phyloP scores from a whole-genome alignment of 176 grass and related monocot species.

The Carex littledalei region DNA sequence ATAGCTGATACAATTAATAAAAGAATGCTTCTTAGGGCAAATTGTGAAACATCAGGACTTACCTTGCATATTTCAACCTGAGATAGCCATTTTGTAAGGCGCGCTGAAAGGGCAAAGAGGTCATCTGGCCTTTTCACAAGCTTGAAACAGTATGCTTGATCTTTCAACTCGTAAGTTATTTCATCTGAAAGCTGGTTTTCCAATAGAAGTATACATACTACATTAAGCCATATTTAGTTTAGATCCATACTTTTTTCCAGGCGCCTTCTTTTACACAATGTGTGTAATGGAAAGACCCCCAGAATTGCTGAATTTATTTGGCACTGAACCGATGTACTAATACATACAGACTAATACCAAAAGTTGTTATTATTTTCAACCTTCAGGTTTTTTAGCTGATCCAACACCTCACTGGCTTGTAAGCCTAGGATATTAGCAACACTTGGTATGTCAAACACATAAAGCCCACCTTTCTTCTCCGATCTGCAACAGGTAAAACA shows the following conservation, averaged over 20 bases:
- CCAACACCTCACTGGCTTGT: conserved; percentile 49
- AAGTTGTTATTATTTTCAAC: conserved; percentile 34
- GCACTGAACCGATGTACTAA: neutral
- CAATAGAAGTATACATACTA: neutral
- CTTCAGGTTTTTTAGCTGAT: conserved; percentile 79
- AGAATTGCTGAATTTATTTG: neutral
- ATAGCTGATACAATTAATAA: neutral
- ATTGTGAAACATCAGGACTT: neutral
- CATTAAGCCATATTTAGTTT: neutral
- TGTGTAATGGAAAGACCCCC: neutral
- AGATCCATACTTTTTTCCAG: neutral
- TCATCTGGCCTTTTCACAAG: conserved; percentile 78
- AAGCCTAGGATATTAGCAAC: conserved; percentile 58
- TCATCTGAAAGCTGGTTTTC: conserved; percentile 66
- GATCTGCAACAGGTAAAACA: conserved; percentile 36
- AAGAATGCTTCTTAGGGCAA: conserved; percentile 8
- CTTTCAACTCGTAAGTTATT: conserved; percentile 88
- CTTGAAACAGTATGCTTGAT: conserved; percentile 63
- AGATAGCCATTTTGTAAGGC: conserved; percentile 76
- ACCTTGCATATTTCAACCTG: conserved; percentile 90
- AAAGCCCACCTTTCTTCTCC: conserved; percentile 69
- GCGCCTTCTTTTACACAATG: neutral
- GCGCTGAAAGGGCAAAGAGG: conserved; percentile 53
- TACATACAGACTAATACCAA: neutral
- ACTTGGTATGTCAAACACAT: conserved; percentile 74